Evolutionary conservation across 2,329 filamentous ascomycete species (phyloP).

Genomic region (Cladorrhinum sp.): DNA sequence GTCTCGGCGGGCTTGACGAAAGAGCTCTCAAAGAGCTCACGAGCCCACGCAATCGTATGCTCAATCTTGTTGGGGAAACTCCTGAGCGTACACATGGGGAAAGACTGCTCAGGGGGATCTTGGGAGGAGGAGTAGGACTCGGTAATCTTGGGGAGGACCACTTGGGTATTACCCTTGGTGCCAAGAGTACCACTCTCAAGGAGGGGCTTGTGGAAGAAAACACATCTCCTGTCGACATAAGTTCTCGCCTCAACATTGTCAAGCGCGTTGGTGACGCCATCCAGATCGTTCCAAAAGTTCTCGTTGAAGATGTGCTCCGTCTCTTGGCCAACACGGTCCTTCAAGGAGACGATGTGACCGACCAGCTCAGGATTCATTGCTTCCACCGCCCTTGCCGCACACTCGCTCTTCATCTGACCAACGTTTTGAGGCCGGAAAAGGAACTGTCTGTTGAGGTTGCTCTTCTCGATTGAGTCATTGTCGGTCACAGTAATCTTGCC

Average conservation of each 20-base stretch:
- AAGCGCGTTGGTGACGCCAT: conserved; percentile 93
- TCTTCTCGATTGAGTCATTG: conserved; percentile 98
- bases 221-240: conserved; percentile 92
- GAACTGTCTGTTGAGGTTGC: conserved; percentile 96
- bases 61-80: conserved; percentile 99
- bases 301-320: conserved; percentile 96
- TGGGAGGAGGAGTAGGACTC: conserved; percentile 96
- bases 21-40: conserved; percentile 89
- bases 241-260: conserved; percentile 97
- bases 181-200: conserved; percentile 97
- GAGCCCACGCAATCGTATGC: conserved; percentile 97
- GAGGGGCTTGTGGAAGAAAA: conserved; percentile 96
- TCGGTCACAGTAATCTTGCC: conserved; percentile 92
- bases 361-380: conserved; percentile 91
- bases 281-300: conserved; percentile 80
- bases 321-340: conserved; percentile 85
- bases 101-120: conserved; percentile 96
- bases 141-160: conserved; percentile 84
- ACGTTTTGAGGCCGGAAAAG: conserved; percentile 92
- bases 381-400: conserved; percentile 83
- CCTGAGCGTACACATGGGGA: conserved; percentile 96
- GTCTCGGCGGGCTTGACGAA: conserved; percentile 93
- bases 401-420: conserved; percentile 93
- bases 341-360: conserved; percentile 80
- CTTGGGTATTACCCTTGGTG: conserved; percentile 97